These are phyloP conservation scores for Phyllachora maydis DNA, from an alignment of 2,329 filamentous ascomycete species.

Conservation along the genomic window DNA sequence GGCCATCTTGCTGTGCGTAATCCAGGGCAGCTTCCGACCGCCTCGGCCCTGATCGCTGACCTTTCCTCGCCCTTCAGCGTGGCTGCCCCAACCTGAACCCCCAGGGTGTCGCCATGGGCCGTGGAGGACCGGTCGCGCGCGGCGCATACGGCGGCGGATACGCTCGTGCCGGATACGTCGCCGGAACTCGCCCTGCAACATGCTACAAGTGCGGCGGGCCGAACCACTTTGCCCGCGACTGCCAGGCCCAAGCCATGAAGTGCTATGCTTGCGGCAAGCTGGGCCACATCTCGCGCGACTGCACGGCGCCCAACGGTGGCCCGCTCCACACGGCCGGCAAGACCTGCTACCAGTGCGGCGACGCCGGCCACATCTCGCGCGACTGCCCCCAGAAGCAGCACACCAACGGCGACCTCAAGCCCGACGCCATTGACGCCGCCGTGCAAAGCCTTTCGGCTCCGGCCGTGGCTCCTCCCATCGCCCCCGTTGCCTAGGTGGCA, in stretches of 20 bases:
- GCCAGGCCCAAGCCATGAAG: slow-evolving; percentile 96
- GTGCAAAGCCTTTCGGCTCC: slow-evolving; percentile 16
- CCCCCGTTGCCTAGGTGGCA: slow-evolving; percentile 11
- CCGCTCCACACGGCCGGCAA: slow-evolving; percentile 91
- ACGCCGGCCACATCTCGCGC: slow-evolving; percentile 87
- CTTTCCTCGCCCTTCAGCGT: slow-evolving; percentile 35
- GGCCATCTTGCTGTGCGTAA: slow-evolving; percentile 82
- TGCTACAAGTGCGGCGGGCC: slow-evolving; percentile 67
- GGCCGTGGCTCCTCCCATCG: slow-evolving; percentile 20
- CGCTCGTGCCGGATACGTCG: slow-evolving; percentile 61
- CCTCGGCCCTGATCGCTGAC: slow-evolving; percentile 1
- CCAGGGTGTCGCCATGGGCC: slow-evolving; percentile 36
- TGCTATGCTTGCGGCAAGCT: slow-evolving; percentile 95
- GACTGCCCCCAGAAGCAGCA: slow-evolving; percentile 65
- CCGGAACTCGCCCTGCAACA: slow-evolving; percentile 46
- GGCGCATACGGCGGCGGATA: slow-evolving; percentile 47
- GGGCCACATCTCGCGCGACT: slow-evolving; percentile 82
- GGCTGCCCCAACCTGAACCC: slow-evolving; percentile 75
- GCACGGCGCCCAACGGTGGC: slow-evolving; percentile 89
- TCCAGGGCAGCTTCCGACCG: slow-evolving; percentile 11
- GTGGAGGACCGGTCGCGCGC: slow-evolving; percentile 47
- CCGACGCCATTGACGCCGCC: slow-evolving; percentile 20
- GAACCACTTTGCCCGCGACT: slow-evolving; percentile 96
- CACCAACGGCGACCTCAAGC: slow-evolving; percentile 24
- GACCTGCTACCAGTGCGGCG: slow-evolving; percentile 95